Base-by-base conservation (phyloP, 129 eudicot species). In the Pseudognaphalium luteoalbum region DNA sequence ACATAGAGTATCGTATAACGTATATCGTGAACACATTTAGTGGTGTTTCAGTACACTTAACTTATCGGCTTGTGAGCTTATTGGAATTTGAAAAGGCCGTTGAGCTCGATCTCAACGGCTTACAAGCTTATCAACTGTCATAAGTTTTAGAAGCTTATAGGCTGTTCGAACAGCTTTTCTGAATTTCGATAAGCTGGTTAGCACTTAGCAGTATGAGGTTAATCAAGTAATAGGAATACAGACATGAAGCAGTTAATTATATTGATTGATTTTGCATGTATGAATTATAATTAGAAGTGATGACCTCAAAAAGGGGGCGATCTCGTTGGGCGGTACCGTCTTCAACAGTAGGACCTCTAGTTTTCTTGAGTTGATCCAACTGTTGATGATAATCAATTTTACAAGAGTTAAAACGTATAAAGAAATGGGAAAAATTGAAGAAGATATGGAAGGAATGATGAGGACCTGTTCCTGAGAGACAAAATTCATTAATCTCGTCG, bases 261-360 rank as follows among this genome's bases (percentile, higher is more conserved):
- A 37, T 37, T 37, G 4, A 28, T 25, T 25, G 28, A n/a, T n/a
- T n/a, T n/a, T n/a, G n/a, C n/a, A n/a, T n/a, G n/a, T n/a, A n/a
- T n/a, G n/a, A n/a, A n/a, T n/a, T n/a, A n/a, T n/a, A n/a, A n/a
- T n/a, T n/a, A n/a, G 28, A 14, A 41, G 7, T 41, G 15, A 15
- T 19, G 65, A 93, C 98, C 97, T 93, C 97, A 74, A 73, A 93
- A 67, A 90, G 98, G 57, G 98, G 83, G 79, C 96, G 86, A 75
- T 90, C 98, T 80, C 98, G 74, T 67, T 90, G 97, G 14, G 98
- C 98, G 79, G 98, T 93, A 19, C 98, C 98, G 47, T 93, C 98
- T 37, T 93, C 98, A 35, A 93, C 86, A 67, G 93, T 85, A 11
- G 93, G 87, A 56, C 98, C 98, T 68, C 98, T 85, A 72, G 67